Evolutionary conservation across 306 rosid genomes (phyloP).

Genomic region (Ziziphus jujuba): DNA sequence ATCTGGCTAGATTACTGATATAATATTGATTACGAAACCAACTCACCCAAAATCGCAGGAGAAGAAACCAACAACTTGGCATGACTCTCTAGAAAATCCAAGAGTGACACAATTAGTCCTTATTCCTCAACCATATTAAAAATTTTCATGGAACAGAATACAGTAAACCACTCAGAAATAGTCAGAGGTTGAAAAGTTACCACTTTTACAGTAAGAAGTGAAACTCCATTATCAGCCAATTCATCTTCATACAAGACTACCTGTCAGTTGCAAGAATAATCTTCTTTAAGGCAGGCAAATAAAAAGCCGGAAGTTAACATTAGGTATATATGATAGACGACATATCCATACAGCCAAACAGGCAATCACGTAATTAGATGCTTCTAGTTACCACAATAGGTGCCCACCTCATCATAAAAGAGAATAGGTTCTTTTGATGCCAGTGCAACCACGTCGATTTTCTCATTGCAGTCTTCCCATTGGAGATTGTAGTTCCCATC

Average conservation of each 20-base stretch:
- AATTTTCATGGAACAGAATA: constrained; percentile 9
- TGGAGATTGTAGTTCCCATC: constrained; percentile 44
- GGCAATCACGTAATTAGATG: not conserved
- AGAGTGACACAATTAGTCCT: constrained; percentile 30
- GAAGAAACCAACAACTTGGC: constrained; percentile 98
- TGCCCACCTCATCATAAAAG: constrained; percentile 86
- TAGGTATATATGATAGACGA: too few species aligned
- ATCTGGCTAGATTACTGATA: constrained; percentile 12
- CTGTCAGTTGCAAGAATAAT: constrained; percentile 44
- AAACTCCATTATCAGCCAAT: constrained; percentile 88
- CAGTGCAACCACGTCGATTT: constrained; percentile 74
- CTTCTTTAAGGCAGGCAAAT: constrained; percentile 25
- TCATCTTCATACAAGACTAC: constrained; percentile 96
- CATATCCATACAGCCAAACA: constrained; percentile 4
- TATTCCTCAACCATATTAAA: constrained; percentile 29
- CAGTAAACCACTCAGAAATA: constrained; percentile 8
- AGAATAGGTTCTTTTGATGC: constrained; percentile 94
- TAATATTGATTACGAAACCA: constrained; percentile 20
- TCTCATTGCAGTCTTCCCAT: constrained; percentile 84
- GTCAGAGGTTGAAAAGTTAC: constrained; percentile 43
- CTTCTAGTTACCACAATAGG: constrained; percentile 4
- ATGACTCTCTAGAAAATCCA: constrained; percentile 79
- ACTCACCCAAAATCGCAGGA: constrained; percentile 92
- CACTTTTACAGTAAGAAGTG: constrained; percentile 96
- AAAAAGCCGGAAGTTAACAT: not conserved